Evolutionary conservation across 495 filamentous ascomycete species (phyloP), one percentile per base, ranked within the genome.

Genomic region (Neurospora pannonica): DNA sequence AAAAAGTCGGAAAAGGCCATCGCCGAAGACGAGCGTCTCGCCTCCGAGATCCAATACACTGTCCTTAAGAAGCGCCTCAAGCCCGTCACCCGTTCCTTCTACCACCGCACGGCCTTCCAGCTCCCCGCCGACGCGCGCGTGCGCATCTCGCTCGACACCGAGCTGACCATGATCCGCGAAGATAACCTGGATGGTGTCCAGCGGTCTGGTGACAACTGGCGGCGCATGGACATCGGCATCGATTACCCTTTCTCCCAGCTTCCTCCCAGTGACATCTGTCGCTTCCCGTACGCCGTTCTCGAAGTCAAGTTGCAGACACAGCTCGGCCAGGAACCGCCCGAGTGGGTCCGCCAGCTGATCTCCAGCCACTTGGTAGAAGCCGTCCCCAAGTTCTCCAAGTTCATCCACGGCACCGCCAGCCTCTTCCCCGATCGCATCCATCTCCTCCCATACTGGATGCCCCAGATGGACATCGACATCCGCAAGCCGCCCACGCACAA

Each of bases 231-330:
- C 81, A 98, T 99, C 74, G 96, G 97, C 1, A 94, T 98, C 75
- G 97, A 99, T 80, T 97, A 84, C 79, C 96, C 96, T 2, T 99
- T 99, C 84, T 89, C 90, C 5, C 95, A 98, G 81, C 85, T 99
- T 37, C 93, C 93, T 2, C 85, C 92, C 0, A 89, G 91, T 74
- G 96, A 99, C 75, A 86, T 96, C 71, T 92, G 94, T 74, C 89
- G 93, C 37, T 99, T 99, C 82, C 96, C 96, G 0, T 99, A 99
- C 77, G 96, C 96, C 36, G 90, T 99, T 34, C 87, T 99, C 40
- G 96, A 99, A 81, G 96, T 99, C 71, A 99, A 99, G 86, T 87
- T 99, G 36, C 97, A 98, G 83, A 99, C 97, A 3, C 94, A 97
- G 82, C 90, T 92, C 39, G 96, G 97, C n/a, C 95, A 98, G 81